phyloP scores from a whole-genome alignment of 2,329 filamentous ascomycete species.

The Xylaria sp. region DNA sequence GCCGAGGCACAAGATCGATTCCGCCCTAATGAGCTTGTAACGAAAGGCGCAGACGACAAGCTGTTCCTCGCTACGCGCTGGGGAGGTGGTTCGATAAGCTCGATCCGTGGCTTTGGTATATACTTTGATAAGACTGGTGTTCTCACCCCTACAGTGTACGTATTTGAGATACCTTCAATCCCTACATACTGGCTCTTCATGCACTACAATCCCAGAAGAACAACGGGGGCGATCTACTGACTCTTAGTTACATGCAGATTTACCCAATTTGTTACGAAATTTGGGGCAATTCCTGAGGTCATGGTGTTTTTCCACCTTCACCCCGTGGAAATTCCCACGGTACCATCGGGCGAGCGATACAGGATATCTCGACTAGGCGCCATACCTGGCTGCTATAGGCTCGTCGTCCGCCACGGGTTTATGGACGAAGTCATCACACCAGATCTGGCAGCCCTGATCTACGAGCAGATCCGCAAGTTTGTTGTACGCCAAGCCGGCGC shows the following conservation, averaged over 20 bases:
- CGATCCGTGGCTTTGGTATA: constrained; percentile 71
- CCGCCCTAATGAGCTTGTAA: constrained; percentile 56
- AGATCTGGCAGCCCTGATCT: constrained; percentile 69
- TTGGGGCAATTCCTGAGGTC: constrained; percentile 73
- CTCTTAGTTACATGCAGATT: constrained; percentile 54
- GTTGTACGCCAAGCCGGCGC: constrained; percentile 53
- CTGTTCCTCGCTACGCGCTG: constrained; percentile 53
- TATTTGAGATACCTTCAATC: background rate
- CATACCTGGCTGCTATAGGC: constrained; percentile 73
- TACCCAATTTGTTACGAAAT: constrained; percentile 77
- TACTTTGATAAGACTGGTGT: constrained; percentile 83
- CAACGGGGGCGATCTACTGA: too few species aligned
- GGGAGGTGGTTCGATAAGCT: constrained; percentile 57
- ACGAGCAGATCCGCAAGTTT: constrained; percentile 66
- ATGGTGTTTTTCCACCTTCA: constrained; percentile 81
- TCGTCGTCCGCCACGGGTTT: constrained; percentile 78
- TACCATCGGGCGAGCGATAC: constrained; percentile 61
- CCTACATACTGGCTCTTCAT: background rate
- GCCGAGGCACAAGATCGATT: constrained; percentile 73
- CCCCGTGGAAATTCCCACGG: constrained; percentile 68
- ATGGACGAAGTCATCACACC: constrained; percentile 76
- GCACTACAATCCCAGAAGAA: too few species aligned
- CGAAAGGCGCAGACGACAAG: constrained; percentile 42
- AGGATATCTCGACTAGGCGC: constrained; percentile 55
- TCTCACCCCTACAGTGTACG: constrained; percentile 66